A percentile compares a stretch with the other conserved stretches of the same genome.
Evolutionary conservation across 306 rosid species (phyloP).

Genomic region (Dalbergia oliveri): DNA sequence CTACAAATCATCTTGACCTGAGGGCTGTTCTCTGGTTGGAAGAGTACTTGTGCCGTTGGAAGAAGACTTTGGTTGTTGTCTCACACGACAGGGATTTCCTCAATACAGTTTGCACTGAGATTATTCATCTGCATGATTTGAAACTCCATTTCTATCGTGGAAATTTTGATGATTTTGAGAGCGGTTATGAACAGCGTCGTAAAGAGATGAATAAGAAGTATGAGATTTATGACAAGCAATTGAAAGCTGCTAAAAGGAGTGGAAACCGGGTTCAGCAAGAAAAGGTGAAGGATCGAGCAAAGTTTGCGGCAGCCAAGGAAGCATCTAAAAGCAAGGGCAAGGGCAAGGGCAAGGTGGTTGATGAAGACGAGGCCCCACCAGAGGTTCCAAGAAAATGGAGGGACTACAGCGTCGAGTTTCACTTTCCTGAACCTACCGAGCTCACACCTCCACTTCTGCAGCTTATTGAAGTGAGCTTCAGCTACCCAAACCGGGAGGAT

Average conservation of each 20-base stretch:
- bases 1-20: slow-evolving; percentile 77
- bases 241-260: slow-evolving; percentile 72
- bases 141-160: slow-evolving; percentile 84
- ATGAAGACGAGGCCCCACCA: slow-evolving; percentile 59
- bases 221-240: slow-evolving; percentile 68
- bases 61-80: slow-evolving; percentile 78
- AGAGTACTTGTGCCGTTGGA: slow-evolving; percentile 83
- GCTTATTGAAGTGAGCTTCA: slow-evolving; percentile 76
- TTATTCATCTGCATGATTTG: slow-evolving; percentile 81
- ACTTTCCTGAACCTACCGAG: slow-evolving; percentile 80
- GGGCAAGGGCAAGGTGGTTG: slow-evolving; percentile 56
- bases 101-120: slow-evolving; percentile 71
- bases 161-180: slow-evolving; percentile 78
- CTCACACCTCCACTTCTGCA: slow-evolving; percentile 80
- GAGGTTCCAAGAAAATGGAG: slow-evolving; percentile 76
- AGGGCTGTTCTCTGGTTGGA: slow-evolving; percentile 86
- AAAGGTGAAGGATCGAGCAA: slow-evolving; percentile 74
- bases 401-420: slow-evolving; percentile 72
- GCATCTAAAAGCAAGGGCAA: slow-evolving; percentile 64
- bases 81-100: slow-evolving; percentile 82
- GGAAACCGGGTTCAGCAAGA: slow-evolving; percentile 73
- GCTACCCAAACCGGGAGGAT: slow-evolving; percentile 70
- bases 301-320: slow-evolving; percentile 69
- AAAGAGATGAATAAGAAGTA: slow-evolving; percentile 80
- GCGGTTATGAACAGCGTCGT: slow-evolving; percentile 81